phyloP scores from a whole-genome alignment of 2,329 filamentous ascomycete species.

The Graphium sp. region DNA sequence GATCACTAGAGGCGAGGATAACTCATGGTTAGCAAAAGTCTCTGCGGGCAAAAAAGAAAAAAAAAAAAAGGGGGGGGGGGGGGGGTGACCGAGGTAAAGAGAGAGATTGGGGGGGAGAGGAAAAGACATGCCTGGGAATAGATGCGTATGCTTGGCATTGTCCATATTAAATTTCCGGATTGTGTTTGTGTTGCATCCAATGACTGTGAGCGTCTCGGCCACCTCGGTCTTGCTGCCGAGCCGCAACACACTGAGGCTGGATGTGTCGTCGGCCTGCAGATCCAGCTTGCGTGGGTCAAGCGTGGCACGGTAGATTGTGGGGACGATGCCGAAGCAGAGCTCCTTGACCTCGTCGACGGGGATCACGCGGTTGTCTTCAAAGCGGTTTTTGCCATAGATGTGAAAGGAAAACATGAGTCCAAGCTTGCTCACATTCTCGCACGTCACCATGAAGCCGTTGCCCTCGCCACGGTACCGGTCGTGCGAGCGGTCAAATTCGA shows the following conservation, averaged over 20 bases:
- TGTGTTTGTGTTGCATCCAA: constrained; percentile 36
- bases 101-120: not conserved
- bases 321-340: constrained; percentile 35
- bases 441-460: constrained; percentile 33
- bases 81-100: too few species aligned
- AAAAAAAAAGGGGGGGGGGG: too few species aligned
- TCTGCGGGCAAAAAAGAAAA: too few species aligned
- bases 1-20: too few species aligned
- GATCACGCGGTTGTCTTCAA: constrained; percentile 31
- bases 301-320: constrained; percentile 30
- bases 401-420: constrained; percentile 38
- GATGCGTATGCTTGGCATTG: constrained; percentile 21
- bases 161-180: constrained; percentile 23
- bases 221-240: constrained; percentile 32
- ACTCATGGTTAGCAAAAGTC: not conserved
- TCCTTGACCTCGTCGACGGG: constrained; percentile 35
- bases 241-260: constrained; percentile 23
- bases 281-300: constrained; percentile 20
- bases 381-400: constrained; percentile 28
- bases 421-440: constrained; percentile 26
- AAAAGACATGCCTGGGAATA: constrained; percentile 27
- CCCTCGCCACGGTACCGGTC: constrained; percentile 37
- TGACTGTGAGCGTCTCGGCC: constrained; percentile 29
- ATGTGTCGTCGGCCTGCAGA: constrained; percentile 20
- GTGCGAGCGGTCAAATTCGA: constrained; percentile 32